Base-by-base conservation (phyloP, 2,329 filamentous ascomycete genomes). In the Aspergillus sojae region DNA sequence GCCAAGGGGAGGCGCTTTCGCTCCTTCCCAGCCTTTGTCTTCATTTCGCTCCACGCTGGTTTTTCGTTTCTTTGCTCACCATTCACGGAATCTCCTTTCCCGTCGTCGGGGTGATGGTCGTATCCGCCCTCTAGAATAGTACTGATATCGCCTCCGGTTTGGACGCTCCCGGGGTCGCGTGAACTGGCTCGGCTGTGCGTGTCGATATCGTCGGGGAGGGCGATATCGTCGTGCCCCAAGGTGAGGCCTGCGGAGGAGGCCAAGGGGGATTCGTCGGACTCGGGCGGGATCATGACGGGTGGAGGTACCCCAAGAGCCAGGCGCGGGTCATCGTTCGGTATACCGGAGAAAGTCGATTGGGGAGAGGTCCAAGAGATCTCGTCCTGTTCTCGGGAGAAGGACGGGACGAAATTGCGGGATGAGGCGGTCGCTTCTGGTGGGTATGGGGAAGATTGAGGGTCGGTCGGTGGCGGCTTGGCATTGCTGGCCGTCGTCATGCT, bases 1-100 rank as follows among this genome's bases (percentile, higher is more conserved):
- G 95, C 95, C 58, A 98, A 83, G 2, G 95, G 95, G 39, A 99
- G 81, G 50, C 95, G 86, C 78, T 98, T 98, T 58, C 95, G 88
- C 77, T 98, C 95, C 78, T 98, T 99, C 19, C 95, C 95, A 2
- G 95, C 95, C 77, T 94, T 94, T 4, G 91, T 94, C 78, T 94
- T 94, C 67, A 94, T 82, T 74, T 94, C 91, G 70, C 88, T 94
- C 91, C 91, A 94, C 16, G 89, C 88, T 10, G 85, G 81, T 10
- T 84, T 81, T 57, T 87, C 86, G 6, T 83, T 77, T 67, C 87
- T 84, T 57, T 88, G 86, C 2, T 69, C 69, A 12, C 60, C 61
- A 50, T 68, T 71, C 30, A 63, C 61, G 45, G 67, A 59, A 48
- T 72, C 71, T 10, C 70, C 69, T n/a, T 57, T 65, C 5, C 39